These are phyloP conservation scores for Chaetoceros tenuissimus DNA, from an alignment of 108 stramenopile species.

Conservation along the genomic window DNA sequence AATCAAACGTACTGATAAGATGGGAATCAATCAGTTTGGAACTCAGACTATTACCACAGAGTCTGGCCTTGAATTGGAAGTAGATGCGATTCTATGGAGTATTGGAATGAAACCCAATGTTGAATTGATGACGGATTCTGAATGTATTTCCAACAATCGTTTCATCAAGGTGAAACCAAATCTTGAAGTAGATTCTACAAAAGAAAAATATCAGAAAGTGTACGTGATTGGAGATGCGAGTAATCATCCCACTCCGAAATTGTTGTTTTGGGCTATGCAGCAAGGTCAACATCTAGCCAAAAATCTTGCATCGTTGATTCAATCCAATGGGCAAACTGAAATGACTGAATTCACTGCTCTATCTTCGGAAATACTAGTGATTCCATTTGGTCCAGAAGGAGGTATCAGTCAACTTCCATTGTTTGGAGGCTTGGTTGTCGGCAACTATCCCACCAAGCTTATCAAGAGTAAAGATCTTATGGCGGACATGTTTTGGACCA, in stretches of 20 bases:
- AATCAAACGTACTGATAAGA: neutral
- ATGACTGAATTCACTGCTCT: neutral
- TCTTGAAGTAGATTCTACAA: neutral
- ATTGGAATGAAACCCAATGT: neutral
- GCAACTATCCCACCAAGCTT: neutral
- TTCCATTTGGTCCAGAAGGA: neutral
- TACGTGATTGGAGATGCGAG: slow-evolving; percentile 2
- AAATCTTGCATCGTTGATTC: neutral
- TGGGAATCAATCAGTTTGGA: neutral
- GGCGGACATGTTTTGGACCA: neutral
- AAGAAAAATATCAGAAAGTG: neutral
- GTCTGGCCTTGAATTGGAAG: neutral
- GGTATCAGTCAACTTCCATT: slow-evolving; percentile 1
- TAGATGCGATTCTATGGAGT: neutral
- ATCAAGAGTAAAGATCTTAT: neutral
- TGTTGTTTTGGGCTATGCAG: neutral
- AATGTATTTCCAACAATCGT: neutral
- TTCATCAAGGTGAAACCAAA: neutral
- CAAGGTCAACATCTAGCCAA: slow-evolving; percentile 1
- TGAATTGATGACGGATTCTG: neutral
- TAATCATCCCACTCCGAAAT: slow-evolving; percentile 4
- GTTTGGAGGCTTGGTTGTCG: slow-evolving; percentile 2
- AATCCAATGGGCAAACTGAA: neutral
- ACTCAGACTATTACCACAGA: neutral
- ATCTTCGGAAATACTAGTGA: neutral